Base-by-base conservation (phyloP, 2,329 filamentous ascomycete genomes). In the Ophiosphaerella herpotricha region DNA sequence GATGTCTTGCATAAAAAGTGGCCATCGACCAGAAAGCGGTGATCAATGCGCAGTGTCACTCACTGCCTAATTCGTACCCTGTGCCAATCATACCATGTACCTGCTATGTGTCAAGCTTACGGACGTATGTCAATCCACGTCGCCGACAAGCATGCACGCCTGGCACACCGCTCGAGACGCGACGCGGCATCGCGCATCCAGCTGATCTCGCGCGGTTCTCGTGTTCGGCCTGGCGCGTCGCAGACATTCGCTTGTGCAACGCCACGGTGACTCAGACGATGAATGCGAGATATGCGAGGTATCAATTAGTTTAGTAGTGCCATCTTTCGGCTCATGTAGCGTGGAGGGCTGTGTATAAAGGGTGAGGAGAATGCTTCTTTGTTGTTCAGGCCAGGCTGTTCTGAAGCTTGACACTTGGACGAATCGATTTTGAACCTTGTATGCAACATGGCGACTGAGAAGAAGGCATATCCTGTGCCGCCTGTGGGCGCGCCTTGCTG, bases 401-500 rank as follows among this genome's bases (percentile, higher is more conserved):
- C 26, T 11, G 7, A 29, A 29, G 26, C 33, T 35, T 13, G 13
- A 35, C 2, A 35, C 8, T 11, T 29, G 7, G 26, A 11, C 21
- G 8, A 12, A 26, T 40, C 38, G 8, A 26, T 29, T n/a, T 11
- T 23, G 14, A n/a, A 40, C 38, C n/a, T 7, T 14, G 13, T 14
- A 29, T 26, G 5, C 8, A 40, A 40, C 18, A 56, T 60, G 55
- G 43, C 57, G 5, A 51, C 51, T 12, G 48, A 52, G n/a, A n/a
- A 16, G n/a, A 26, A 50, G 37, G 31, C 18, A 12, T 24, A 18
- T 9, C 44, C 48, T 5, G 34, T 40, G 13, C 51, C 58, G 7
- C 53, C 50, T 5, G 42, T 50, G 3, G 58, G 60, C 7, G 34
- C 52, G 29, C 58, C 53, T 13, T 64, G 58, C 46, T 61, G 58